Evolutionary conservation across 805 yeast species (phyloP).

Genomic region (Hanseniaspora meyeri): DNA sequence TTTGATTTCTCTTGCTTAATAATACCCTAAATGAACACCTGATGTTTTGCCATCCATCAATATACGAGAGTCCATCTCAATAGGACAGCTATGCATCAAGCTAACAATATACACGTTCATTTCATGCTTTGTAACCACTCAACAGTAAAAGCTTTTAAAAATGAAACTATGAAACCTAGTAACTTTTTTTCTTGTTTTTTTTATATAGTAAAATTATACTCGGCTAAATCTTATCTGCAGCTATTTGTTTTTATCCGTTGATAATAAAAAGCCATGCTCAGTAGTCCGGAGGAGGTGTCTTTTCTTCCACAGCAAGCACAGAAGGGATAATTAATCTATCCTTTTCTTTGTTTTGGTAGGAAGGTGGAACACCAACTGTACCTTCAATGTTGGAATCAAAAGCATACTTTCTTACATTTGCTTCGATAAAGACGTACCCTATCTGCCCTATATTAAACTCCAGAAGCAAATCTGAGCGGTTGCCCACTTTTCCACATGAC

Average conservation of each 20-base stretch:
- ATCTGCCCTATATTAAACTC: slow-evolving; percentile 66
- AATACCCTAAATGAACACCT: too few species aligned
- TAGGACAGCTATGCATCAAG: too few species aligned
- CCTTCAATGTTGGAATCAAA: slow-evolving; percentile 37
- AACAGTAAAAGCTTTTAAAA: too few species aligned
- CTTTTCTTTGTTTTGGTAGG: slow-evolving; percentile 31
- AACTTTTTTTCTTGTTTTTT: background rate
- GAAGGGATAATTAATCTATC: background rate
- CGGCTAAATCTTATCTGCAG: background rate
- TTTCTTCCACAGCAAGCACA: background rate
- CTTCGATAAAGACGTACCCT: slow-evolving; percentile 73
- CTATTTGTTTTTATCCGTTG: too few species aligned
- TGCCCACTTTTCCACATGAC: slow-evolving; percentile 27
- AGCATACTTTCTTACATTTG: slow-evolving; percentile 76
- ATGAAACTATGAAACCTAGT: too few species aligned
- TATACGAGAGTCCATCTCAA: too few species aligned
- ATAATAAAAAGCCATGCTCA: background rate
- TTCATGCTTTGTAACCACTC: too few species aligned
- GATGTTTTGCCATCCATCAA: too few species aligned
- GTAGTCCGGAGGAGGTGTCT: slow-evolving; percentile 1
- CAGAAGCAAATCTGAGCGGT: slow-evolving; percentile 30
- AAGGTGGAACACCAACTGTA: slow-evolving; percentile 35
- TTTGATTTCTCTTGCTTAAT: too few species aligned
- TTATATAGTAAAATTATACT: background rate
- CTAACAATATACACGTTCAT: too few species aligned